Conservation (phyloP, 805 yeast species). For the Metahyphopichia silvanorum region DNA sequence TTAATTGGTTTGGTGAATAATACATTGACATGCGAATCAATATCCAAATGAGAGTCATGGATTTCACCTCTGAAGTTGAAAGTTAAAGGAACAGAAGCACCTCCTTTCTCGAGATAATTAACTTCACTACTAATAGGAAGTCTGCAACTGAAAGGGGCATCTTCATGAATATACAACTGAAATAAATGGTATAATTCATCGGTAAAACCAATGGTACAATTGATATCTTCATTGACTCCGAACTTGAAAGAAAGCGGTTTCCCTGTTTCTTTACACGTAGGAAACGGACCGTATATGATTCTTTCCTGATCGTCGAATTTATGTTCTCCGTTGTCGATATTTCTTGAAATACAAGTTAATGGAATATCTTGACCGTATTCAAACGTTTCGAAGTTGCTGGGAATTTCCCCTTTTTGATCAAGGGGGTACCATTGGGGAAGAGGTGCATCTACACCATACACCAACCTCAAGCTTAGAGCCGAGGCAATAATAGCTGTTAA, state of each 20-base stretch:
- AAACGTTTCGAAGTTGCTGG: conserved; percentile 34
- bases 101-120: conserved; percentile 39
- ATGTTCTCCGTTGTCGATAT: conserved; percentile 77
- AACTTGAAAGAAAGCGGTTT: conserved; percentile 55
- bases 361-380: conserved; percentile 39
- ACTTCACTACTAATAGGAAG: conserved; percentile 48
- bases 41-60: conserved; percentile 64
- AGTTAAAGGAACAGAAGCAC: conserved; percentile 54
- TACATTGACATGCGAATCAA: conserved; percentile 57
- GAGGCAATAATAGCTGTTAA: too few relatives aligned
- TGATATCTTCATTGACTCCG: conserved; percentile 47
- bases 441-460: too few relatives aligned
- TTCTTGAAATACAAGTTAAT: conserved; percentile 61
- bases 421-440: conserved; percentile 25
- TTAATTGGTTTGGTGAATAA: conserved; percentile 38
- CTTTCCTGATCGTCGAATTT: conserved; percentile 59
- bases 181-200: conserved; percentile 71
- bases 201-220: conserved; percentile 58
- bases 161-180: conserved; percentile 75
- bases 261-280: conserved; percentile 63
- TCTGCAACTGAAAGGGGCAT: conserved; percentile 70
- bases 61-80: conserved; percentile 65
- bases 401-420: conserved; percentile 34
- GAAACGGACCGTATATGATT: conserved; percentile 57
- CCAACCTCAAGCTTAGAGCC: too few relatives aligned